These are phyloP conservation scores for Arthrocladium fulminans DNA, from an alignment of 2,329 filamentous ascomycete genomes.

Conservation along the genomic window DNA sequence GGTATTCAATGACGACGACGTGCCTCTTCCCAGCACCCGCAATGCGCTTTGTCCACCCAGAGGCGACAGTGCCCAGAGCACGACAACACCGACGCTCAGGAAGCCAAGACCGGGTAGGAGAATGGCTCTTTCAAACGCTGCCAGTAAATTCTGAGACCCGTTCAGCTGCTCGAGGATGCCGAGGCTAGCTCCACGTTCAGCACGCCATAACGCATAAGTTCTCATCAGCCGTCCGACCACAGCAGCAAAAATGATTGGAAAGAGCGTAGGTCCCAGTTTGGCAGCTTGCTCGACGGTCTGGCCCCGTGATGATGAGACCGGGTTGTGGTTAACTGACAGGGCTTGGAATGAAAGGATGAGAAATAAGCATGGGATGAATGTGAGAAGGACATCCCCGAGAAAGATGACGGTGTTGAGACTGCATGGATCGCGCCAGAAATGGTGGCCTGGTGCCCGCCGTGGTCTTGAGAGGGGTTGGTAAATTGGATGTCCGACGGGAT, in stretches of 20 bases:
- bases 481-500: neutral
- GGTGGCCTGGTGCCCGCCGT: neutral
- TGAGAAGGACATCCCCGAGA: constrained; percentile 8
- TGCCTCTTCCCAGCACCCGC: constrained; percentile 7
- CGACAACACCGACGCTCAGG: constrained; percentile 6
- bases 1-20: constrained; percentile 1
- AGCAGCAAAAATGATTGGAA: constrained; percentile 20
- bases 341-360: constrained; percentile 9
- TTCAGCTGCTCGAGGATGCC: constrained; percentile 21
- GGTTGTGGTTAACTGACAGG: constrained; percentile 4
- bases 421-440: constrained; percentile 8
- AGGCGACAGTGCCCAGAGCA: constrained; percentile 20
- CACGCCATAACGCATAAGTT: constrained; percentile 15
- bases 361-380: constrained; percentile 3
- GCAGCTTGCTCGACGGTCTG: constrained; percentile 7
- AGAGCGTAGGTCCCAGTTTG: constrained; percentile 14
- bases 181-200: constrained; percentile 15
- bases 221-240: constrained; percentile 16
- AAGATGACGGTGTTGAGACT: constrained; percentile 8
- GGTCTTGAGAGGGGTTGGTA: neutral
- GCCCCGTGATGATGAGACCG: neutral
- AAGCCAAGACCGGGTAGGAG: constrained; percentile 12
- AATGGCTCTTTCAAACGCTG: constrained; percentile 13
- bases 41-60: constrained; percentile 20
- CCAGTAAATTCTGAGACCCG: constrained; percentile 18